Conservation (phyloP, 164 flowering plant genomes). For the Piper betle region DNA sequence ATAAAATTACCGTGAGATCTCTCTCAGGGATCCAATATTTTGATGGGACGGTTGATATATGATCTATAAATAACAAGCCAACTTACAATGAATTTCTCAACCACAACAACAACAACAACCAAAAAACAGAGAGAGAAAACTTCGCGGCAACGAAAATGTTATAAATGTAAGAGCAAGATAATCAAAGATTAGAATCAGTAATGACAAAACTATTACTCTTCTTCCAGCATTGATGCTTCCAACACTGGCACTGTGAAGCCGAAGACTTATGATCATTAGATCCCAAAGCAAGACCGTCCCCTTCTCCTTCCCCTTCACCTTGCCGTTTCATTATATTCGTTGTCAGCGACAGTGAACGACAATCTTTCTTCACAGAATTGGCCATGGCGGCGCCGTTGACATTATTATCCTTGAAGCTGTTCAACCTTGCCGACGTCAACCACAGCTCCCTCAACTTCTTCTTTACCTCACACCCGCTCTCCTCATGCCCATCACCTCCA, state of each 20-base stretch:
- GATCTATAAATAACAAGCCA: too few relatives aligned
- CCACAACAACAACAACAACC: too few relatives aligned
- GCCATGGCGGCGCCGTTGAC: neutral
- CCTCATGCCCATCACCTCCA: constrained; percentile 25
- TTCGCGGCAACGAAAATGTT: too few relatives aligned
- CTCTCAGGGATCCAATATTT: too few relatives aligned
- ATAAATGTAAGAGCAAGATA: too few relatives aligned
- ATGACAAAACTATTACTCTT: constrained; percentile 5
- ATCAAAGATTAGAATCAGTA: neutral
- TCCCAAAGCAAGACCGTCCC: neutral
- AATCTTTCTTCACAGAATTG: neutral
- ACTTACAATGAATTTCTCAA: too few relatives aligned
- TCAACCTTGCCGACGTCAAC: constrained; percentile 2
- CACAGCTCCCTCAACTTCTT: constrained; percentile 24
- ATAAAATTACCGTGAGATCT: too few relatives aligned
- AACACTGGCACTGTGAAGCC: constrained; percentile 24
- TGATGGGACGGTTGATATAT: too few relatives aligned
- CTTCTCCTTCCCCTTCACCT: too few relatives aligned
- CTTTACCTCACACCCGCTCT: constrained; percentile 17
- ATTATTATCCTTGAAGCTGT: constrained; percentile 14
- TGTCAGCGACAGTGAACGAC: neutral
- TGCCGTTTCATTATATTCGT: neutral
- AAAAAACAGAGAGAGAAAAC: too few relatives aligned
- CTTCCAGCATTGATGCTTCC: constrained; percentile 36
- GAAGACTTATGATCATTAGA: constrained; percentile 5